phyloP scores from a whole-genome alignment of 176 grass and related monocot genomes.

The Calamus simplicifolius region DNA sequence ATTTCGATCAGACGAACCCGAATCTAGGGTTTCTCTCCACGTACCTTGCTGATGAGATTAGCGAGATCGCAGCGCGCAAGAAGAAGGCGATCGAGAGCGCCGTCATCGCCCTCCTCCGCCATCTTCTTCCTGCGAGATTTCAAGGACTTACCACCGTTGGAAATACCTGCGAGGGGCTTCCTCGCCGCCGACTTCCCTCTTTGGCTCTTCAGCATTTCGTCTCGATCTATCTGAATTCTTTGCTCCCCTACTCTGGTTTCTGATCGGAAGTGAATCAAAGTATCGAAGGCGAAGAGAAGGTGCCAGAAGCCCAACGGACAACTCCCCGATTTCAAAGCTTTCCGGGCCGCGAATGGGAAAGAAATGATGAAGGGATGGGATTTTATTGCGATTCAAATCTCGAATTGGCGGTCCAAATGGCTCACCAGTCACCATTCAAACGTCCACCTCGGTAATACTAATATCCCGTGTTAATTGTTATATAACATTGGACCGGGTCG shows the following conservation, averaged over 20 bases:
- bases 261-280: not conserved
- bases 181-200: conserved; percentile 35
- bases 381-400: too few species aligned
- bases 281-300: too few species aligned
- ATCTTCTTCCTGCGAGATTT: conserved; percentile 20
- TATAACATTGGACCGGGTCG: too few species aligned
- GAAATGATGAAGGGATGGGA: too few species aligned
- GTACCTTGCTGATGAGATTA: conserved; percentile 41
- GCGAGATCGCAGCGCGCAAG: conserved; percentile 31
- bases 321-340: too few species aligned
- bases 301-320: too few species aligned
- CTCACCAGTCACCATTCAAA: too few species aligned
- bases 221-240: not conserved
- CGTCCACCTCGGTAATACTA: too few species aligned
- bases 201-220: conserved; percentile 40
- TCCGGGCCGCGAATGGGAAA: too few species aligned
- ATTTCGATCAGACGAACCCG: not conserved
- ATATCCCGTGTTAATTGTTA: too few species aligned
- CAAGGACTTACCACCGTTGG: conserved; percentile 29
- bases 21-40: conserved; percentile 1
- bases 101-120: conserved; percentile 2
- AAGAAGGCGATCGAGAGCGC: conserved; percentile 45
- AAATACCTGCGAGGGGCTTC: conserved; percentile 38
- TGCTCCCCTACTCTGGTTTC: not conserved
- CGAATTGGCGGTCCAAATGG: too few species aligned